Conservation (phyloP, 306 rosid genomes). For the Inga oerstediana region DNA sequence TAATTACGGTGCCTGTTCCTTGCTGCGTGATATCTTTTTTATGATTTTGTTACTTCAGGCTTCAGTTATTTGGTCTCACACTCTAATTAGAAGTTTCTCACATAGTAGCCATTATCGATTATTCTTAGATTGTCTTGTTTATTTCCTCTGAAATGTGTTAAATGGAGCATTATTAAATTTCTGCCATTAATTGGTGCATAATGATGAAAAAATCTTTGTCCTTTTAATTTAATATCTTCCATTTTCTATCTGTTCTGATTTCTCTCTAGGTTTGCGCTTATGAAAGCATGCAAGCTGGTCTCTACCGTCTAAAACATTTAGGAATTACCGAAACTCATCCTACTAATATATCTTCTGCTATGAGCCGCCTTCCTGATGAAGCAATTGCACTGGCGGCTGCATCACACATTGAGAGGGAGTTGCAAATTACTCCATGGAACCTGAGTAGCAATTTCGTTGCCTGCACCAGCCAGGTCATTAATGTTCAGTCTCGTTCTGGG, state of each 20-base stretch:
- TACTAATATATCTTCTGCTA: constrained; percentile 82
- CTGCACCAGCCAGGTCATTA: constrained; percentile 86
- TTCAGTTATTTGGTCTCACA: constrained; percentile 10
- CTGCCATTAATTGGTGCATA: constrained; percentile 2
- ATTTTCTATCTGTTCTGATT: constrained; percentile 3
- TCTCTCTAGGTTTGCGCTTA: constrained; percentile 80
- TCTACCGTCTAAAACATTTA: constrained; percentile 89
- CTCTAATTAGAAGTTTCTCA: not conserved
- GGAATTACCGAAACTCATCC: constrained; percentile 89
- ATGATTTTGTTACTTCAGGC: constrained; percentile 10
- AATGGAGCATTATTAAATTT: not conserved
- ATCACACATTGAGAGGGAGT: constrained; percentile 94
- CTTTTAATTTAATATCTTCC: constrained; percentile 21
- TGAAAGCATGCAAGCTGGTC: constrained; percentile 99
- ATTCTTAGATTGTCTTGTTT: constrained; percentile 9
- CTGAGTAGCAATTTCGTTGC: constrained; percentile 94
- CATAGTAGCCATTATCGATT: not conserved
- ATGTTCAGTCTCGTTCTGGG: constrained; percentile 22
- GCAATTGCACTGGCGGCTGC: constrained; percentile 98
- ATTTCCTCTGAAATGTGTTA: not conserved
- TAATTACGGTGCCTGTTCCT: constrained; percentile 13
- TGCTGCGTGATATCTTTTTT: not conserved
- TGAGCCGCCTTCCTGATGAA: constrained; percentile 95
- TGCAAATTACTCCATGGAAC: constrained; percentile 99
- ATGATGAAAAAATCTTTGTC: constrained; percentile 1